Base-by-base conservation (phyloP, 164 flowering plant genomes). In the Tetracentron sinense region DNA sequence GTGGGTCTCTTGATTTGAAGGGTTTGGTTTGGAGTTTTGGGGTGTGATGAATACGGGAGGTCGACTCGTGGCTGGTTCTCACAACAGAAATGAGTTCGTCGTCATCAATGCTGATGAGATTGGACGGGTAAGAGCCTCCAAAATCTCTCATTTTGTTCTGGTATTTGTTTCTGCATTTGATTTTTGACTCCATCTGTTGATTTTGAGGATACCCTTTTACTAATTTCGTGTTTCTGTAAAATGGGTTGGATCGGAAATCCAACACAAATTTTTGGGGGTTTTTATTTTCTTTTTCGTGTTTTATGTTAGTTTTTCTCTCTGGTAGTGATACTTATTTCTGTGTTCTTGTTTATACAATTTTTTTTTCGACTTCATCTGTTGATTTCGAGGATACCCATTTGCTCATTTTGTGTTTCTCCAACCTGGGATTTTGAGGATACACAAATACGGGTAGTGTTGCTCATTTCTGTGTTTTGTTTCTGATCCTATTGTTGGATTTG, bases 91-190 rank as follows among this genome's bases (percentile, higher is more conserved):
- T 69, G 96, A 89, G 83, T 89, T 92, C 66, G 80, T 92, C 50
- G 85, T 89, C 31, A 89, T 92, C 83, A 86, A 92, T 89, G 94
- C 92, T 31, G 98, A 89, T 72, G 98, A 87, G 56, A 62, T 73
- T 78, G 86, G 84, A 54, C 69, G 89, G 69, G 97, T 91, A 79
- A 85, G 91, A 64, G 12, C 46, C 47, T 23, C 48, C n/a, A 19
- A 62, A 55, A 49, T 48, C n/a, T 16, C 19, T 28, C 22, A 25
- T 20, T 52, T 62, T 56, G 3, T 26, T 59, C 23, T 20, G 48
- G 12, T n/a, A 62, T 29, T 26, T 12, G 49, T 25, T 56, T 61
- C n/a, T 12, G 14, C 19, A 23, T 1, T 57, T 16, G 42, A 20
- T 31, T 46, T 55, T 16, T 27, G 26, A 1, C 26, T 14, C 14